Evolutionary conservation across 1,284 basidiomycete species (phyloP).

Genomic region (Cryptococcus depauperatus): DNA sequence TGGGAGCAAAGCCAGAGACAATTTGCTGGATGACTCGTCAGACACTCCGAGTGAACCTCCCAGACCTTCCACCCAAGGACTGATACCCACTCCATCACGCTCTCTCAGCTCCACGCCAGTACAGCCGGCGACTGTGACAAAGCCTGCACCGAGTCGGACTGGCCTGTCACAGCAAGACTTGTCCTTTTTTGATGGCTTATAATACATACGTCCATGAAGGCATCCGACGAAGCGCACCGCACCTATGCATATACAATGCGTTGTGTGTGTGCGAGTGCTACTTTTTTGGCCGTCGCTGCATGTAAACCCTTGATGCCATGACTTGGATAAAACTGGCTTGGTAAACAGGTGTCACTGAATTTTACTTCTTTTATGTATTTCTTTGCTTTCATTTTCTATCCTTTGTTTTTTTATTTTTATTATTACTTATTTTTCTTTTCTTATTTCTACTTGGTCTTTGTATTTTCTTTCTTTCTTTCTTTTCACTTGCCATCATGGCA

Average conservation of each 20-base stretch:
- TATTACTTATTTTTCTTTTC: background rate
- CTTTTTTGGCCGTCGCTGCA: too few species aligned
- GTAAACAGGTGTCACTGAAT: too few species aligned
- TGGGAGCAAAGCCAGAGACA: background rate
- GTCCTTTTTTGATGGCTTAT: constrained; percentile 31
- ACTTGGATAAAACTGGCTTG: too few species aligned
- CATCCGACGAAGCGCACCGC: too few species aligned
- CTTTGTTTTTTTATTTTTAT: background rate
- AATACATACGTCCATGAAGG: too few species aligned
- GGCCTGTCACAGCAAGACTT: constrained; percentile 27
- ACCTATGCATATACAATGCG: too few species aligned
- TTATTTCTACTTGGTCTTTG: too few species aligned
- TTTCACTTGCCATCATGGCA: background rate
- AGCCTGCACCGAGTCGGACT: constrained; percentile 2
- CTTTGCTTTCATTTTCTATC: background rate
- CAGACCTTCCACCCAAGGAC: background rate
- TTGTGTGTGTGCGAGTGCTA: too few species aligned
- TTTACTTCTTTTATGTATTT: too few species aligned
- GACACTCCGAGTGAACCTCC: background rate
- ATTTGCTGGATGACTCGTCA: constrained; percentile 1
- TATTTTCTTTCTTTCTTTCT: too few species aligned
- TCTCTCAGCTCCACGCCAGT: background rate
- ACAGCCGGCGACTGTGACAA: background rate
- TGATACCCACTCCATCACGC: background rate
- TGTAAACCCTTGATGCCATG: too few species aligned